These are phyloP conservation scores for Yarrowia galli DNA, from an alignment of 1,139 yeast genomes.

Conservation along the genomic window DNA sequence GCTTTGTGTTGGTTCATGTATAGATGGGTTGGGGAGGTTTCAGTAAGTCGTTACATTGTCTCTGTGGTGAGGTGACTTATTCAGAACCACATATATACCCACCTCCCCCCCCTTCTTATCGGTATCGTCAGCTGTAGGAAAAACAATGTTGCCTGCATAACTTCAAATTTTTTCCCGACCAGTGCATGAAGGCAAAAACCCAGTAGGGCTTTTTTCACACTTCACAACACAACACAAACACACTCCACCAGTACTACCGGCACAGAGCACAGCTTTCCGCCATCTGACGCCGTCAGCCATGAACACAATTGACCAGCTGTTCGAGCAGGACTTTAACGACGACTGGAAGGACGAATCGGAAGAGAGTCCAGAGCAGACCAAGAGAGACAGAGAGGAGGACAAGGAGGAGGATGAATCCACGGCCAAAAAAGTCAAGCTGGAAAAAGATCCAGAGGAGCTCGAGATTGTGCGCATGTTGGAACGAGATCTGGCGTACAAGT, in stretches of 20 bases:
- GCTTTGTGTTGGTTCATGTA: no score
- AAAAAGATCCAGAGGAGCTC: constrained; percentile 7
- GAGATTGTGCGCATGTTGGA: constrained; percentile 27
- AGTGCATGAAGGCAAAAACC: constrained; percentile 27
- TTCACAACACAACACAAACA: not conserved
- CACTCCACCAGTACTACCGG: no score
- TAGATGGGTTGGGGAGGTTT: no score
- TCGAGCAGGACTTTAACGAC: constrained; percentile 36
- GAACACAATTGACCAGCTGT: constrained; percentile 39
- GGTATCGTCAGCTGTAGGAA: not conserved
- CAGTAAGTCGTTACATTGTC: not conserved
- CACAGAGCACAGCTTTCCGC: not conserved
- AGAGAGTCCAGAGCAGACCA: not conserved
- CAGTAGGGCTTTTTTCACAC: not conserved
- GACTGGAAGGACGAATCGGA: constrained; percentile 23
- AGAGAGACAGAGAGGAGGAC: not conserved
- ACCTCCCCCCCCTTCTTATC: not conserved
- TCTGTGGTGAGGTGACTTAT: no score
- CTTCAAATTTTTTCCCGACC: constrained; percentile 9
- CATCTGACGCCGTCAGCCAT: constrained; percentile 27
- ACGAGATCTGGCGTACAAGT: constrained; percentile 12
- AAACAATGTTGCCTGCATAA: constrained; percentile 26
- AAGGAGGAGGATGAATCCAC: not conserved
- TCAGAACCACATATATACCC: no score
- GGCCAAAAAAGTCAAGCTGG: constrained; percentile 13